These are phyloP conservation scores for Cercophora newfieldiana DNA, from an alignment of 495 filamentous ascomycete species.

Conservation along the genomic window DNA sequence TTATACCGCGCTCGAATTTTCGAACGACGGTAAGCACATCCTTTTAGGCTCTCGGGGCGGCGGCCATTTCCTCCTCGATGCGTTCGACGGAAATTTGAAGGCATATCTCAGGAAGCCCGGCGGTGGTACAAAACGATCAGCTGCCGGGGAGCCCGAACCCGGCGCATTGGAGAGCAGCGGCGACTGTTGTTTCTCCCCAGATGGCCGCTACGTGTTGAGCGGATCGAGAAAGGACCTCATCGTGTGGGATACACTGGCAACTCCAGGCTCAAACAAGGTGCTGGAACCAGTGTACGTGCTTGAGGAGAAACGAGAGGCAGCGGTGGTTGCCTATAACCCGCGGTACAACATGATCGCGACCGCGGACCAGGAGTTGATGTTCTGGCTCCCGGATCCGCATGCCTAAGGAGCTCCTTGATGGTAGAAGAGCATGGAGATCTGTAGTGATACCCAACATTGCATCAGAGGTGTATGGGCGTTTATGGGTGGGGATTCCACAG, in stretches of 20 bases:
- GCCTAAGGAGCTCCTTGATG: conserved; percentile 26
- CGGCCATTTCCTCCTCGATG: conserved; percentile 87
- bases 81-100: conserved; percentile 76
- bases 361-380: conserved; percentile 81
- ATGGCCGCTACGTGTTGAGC: conserved; percentile 82
- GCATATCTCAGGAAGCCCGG: conserved; percentile 57
- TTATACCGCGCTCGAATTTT: conserved; percentile 90
- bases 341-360: conserved; percentile 85
- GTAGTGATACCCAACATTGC: conserved; percentile 26
- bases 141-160: conserved; percentile 46
- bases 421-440: not conserved
- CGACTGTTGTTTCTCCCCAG: conserved; percentile 83
- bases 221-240: conserved; percentile 71
- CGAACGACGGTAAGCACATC: conserved; percentile 88
- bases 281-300: conserved; percentile 66
- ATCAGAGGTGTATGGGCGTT: conserved; percentile 3
- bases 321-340: conserved; percentile 84
- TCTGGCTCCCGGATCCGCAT: conserved; percentile 84
- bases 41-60: conserved; percentile 76
- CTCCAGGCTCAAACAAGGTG: conserved; percentile 54
- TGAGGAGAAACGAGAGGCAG: conserved; percentile 64
- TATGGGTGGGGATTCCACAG: not conserved
- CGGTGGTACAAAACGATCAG: conserved; percentile 44
- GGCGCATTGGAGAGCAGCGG: conserved; percentile 56
- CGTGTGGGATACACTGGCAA: conserved; percentile 76